Conservation (phyloP, 345 rosid genomes). For the Camelina neglecta region DNA sequence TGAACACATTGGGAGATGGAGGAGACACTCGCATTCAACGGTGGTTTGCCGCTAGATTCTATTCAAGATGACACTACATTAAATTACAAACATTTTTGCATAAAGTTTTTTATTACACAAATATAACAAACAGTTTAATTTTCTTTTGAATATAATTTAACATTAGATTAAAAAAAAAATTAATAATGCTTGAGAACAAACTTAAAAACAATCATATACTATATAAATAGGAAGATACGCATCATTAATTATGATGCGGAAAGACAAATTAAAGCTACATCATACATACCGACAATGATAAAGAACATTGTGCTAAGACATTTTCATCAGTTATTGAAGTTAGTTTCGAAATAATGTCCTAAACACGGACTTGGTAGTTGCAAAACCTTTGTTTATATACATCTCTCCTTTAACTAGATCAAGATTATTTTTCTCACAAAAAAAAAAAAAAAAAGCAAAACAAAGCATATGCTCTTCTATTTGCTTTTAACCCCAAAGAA, state of each 20-base stretch:
- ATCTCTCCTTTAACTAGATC: background rate
- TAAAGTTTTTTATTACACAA: no score
- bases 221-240: background rate
- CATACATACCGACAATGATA: background rate
- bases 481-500: conserved; percentile 28
- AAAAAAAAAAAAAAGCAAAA: conserved; percentile 1
- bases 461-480: conserved; percentile 39
- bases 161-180: no score
- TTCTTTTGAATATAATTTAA: no score
- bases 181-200: background rate
- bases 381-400: background rate
- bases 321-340: background rate
- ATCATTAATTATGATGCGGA: background rate
- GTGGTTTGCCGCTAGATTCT: no score
- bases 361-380: conserved; percentile 4
- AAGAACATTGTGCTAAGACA: background rate
- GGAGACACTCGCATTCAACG: no score
- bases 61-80: no score
- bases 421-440: background rate
- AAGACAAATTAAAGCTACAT: background rate
- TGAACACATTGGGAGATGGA: no score
- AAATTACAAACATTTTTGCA: no score
- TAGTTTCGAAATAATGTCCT: background rate
- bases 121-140: no score
- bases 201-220: background rate